Base-by-base conservation (phyloP, 2,329 filamentous ascomycete species). In the Myriosclerotinia duriaeana region DNA sequence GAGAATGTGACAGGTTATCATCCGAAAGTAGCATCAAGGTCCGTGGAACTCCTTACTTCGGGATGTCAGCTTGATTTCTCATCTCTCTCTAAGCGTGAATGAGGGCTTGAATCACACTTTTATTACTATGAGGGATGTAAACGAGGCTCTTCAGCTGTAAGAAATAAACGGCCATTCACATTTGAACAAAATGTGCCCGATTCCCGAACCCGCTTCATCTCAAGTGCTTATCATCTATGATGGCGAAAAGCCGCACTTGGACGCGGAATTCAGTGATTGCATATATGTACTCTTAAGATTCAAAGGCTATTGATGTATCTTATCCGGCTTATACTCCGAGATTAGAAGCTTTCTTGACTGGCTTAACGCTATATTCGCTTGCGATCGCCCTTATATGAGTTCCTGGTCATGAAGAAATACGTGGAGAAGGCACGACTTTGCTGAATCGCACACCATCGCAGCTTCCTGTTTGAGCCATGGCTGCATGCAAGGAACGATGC, bases 391-490 rank as follows among this genome's bases (percentile, higher is more conserved):
- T n/a, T 38, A 22, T 15, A 59, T 59, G 26, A 46, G 17, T 8
- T 30, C 42, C 22, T 30, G 15, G 20, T 36, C 11, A 59, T 59
- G 42, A 48, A 59, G 42, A 48, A 48, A 48, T 59, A 36, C 30
- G 56, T 48, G 56, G 42, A 48, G 42, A 60, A 60, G 36, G 20
- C 42, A 60, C 8, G 30, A 36, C 42, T 60, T 60, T 36, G 44
- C 7, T 46, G 15, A 17, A 59, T 17, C 26, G 26, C 26, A 48
- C 12, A 22, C 14, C 56, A 46, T 59, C 53, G 42, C 63, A 65
- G 38, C 63, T 65, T 46, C 63, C 63, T 65, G 53, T 52, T 65
- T 58, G 14, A 65, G 63, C 59, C 59, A 65, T 52, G 46, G 63
- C 52, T 36, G 20, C 20, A 64, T 58, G 62, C 53, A 64, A 64